Evolutionary conservation across 1,284 basidiomycete species (phyloP), one percentile per base, ranked within the genome.

Genomic region (Naganishia sp.): DNA sequence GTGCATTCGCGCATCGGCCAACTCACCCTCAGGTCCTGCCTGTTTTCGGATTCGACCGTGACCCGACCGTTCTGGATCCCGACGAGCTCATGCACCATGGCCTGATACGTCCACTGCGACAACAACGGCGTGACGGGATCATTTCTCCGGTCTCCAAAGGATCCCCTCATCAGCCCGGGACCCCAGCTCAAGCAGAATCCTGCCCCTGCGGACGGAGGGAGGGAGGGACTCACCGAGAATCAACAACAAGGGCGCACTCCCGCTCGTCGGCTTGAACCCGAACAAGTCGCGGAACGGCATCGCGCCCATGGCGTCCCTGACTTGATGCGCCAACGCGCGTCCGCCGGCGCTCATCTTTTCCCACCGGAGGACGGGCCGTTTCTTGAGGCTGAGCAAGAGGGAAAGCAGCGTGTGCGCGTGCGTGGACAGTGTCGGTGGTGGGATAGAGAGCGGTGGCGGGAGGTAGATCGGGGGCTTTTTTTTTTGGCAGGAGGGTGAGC

Each of bases 71-170:
- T 98, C 71, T 90, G 88, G 67, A 99, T 96, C 0, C 92, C 91
- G 11, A 99, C 81, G 13, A 97, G 82, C 77, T 99, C 96, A 75
- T 99, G 96, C 0, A 98, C 95, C 95, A 99, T 98, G 1, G 96
- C 96, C 78, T 99, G 95, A 80, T 99, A 99, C 15, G 96, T 99
- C 96, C 96, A 99, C 78, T 97, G 96, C 1, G 92, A 91, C 33
- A 99, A 83, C n/a, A 99, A 81, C 3, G 96, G 96, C 0, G 96
- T 99, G 16, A 99, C 93, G 2, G 96, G 96, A 76, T 99, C 96
- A 79, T 97, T 97, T 69, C 95, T 83, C 65, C 96, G 86, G 21
- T 21, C 21, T 21, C 21, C 21, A 21, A 21, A 21, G 21, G 21
- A 21, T 21, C 21, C 21, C 21, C 21, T 21, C 21, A 21, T 21